Base-by-base conservation (phyloP, 805 yeast species). In the Candida endomychidarum region DNA sequence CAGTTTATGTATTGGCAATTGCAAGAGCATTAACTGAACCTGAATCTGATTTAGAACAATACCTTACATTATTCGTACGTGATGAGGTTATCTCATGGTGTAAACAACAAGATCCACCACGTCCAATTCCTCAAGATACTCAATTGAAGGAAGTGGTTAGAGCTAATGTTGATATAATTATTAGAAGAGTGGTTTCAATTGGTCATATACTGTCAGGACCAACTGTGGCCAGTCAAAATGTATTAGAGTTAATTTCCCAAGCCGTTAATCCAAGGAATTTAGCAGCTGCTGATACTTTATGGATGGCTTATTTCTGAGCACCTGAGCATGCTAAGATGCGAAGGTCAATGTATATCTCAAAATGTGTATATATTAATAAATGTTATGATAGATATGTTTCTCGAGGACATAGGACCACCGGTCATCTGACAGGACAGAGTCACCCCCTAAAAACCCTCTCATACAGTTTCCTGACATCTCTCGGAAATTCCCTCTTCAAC, bases 21-120 rank as follows among this genome's bases (percentile, higher is more conserved):
- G 93, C 97, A 0, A 78, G 87, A 55, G 90, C 96, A 4, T 70
- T 95, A 47, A 75, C 91, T 8, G 96, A 89, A 53, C 95, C 96
- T 1, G 96, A 89, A 52, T 86, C 87, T 47, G 96, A 91, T 51
- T 72, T 93, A 60, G 96, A 86, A 54, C 95, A 89, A 46, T 89
- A 85, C 61, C 66, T 93, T 64, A 86, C 96, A n/a, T 71, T 93
- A 50, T 91, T 93, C 65, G 96, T 95, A 15, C 80, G 98, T 42
- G 99, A 93, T 63, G 99, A 93, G 62, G 85, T 91, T 12, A 80
- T 90, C 37, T 81, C 96, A 0, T 91, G 97, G 98, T 90, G 83
- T 60, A 80, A 90, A 27, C 95, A 86, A 57, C 80, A 83, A 52
- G 96, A 89, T 55, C 72, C 73, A 9, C 73, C 72, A 11, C 66